phyloP scores from a whole-genome alignment of 2,329 filamentous ascomycete genomes.

The Nectriaceae sp. region DNA sequence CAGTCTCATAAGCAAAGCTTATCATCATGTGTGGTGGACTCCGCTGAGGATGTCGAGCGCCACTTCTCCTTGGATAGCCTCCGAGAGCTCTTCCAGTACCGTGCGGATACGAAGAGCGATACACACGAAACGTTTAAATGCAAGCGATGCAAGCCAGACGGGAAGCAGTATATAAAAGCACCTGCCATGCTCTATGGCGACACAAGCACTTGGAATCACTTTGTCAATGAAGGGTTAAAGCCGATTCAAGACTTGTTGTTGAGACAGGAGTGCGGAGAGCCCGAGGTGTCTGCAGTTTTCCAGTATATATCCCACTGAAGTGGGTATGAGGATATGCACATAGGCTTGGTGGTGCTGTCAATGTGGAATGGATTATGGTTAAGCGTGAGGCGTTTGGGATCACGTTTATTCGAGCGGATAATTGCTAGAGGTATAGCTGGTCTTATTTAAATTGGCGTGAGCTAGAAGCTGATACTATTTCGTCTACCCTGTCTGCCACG shows the following conservation, averaged over 20 bases:
- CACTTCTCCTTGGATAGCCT: constrained; percentile 93
- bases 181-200: constrained; percentile 96
- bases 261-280: constrained; percentile 78
- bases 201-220: constrained; percentile 99
- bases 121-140: constrained; percentile 99
- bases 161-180: constrained; percentile 84
- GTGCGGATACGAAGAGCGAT: constrained; percentile 80
- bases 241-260: constrained; percentile 89
- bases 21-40: constrained; percentile 94
- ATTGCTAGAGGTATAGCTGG: too few species aligned
- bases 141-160: constrained; percentile 88
- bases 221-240: constrained; percentile 76
- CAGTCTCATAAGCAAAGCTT: constrained; percentile 98
- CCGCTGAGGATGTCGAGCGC: constrained; percentile 92
- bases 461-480: too few species aligned
- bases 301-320: constrained; percentile 90
- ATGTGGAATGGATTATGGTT: background rate
- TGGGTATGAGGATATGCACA: background rate
- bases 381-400: background rate
- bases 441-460: too few species aligned
- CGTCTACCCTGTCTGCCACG: too few species aligned
- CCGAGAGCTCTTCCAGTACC: constrained; percentile 92
- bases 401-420: background rate
- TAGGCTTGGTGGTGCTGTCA: too few species aligned
- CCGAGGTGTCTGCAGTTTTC: constrained; percentile 90